Evolutionary conservation across 352 stramenopile genomes (phyloP).

Genomic region (Globisporangium uncinulatum): DNA sequence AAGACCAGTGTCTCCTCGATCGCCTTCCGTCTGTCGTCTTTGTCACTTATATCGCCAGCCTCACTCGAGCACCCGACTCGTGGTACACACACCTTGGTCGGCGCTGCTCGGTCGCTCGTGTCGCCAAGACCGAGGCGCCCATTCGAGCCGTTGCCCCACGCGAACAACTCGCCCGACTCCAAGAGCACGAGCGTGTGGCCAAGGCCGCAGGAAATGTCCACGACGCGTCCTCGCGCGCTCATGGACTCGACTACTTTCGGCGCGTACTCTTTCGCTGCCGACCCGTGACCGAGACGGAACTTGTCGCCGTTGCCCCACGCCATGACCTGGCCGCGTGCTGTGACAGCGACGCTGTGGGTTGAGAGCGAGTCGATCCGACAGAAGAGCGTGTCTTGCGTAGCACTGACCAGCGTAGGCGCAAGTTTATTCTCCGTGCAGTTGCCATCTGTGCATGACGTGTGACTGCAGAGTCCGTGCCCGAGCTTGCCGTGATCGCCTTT

Average conservation of each 20-base stretch:
- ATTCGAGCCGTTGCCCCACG: slow-evolving; percentile 85
- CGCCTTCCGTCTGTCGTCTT: background rate
- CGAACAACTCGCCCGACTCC: slow-evolving; percentile 58
- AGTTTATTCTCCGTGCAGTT: slow-evolving; percentile 85
- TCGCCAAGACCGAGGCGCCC: slow-evolving; percentile 76
- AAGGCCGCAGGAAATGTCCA: slow-evolving; percentile 56
- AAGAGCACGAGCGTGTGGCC: slow-evolving; percentile 63
- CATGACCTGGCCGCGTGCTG: slow-evolving; percentile 54
- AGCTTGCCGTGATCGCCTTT: slow-evolving; percentile 84
- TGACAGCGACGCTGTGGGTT: slow-evolving; percentile 76
- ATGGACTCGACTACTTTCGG: slow-evolving; percentile 60
- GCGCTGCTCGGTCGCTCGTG: slow-evolving; percentile 57
- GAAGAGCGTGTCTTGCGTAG: slow-evolving; percentile 44
- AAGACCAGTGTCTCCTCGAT: slow-evolving; percentile 8
- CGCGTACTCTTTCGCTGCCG: slow-evolving; percentile 63
- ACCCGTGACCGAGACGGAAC: slow-evolving; percentile 71
- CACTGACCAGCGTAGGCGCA: slow-evolving; percentile 51
- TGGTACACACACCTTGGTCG: slow-evolving; percentile 19
- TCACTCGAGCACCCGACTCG: background rate
- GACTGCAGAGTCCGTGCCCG: slow-evolving; percentile 66
- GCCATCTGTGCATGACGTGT: slow-evolving; percentile 53
- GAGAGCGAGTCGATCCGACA: slow-evolving; percentile 78
- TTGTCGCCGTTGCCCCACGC: slow-evolving; percentile 85
- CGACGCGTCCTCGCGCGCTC: slow-evolving; percentile 45
- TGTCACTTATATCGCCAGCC: background rate